Evolutionary conservation across 2,329 filamentous ascomycete species (phyloP).

Genomic region (Stemphylium vesicarium): DNA sequence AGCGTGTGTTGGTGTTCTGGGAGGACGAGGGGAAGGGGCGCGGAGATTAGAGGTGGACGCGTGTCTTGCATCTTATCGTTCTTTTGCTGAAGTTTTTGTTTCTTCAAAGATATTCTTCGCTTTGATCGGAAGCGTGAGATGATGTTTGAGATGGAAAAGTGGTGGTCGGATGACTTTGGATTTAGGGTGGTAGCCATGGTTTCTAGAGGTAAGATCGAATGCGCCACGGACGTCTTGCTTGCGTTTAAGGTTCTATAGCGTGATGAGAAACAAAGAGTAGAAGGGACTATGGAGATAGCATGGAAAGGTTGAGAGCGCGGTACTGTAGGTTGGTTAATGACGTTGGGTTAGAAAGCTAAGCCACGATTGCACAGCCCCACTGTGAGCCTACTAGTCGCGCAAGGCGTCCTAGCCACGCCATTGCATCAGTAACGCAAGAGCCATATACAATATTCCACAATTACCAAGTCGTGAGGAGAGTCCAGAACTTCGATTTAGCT

Average conservation of each 20-base stretch:
- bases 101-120: conserved; percentile 5
- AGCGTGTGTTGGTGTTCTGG: conserved; percentile 41
- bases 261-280: neutral
- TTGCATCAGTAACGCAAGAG: neutral
- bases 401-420: conserved; percentile 5
- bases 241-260: too few relatives aligned
- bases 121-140: conserved; percentile 37
- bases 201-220: neutral
- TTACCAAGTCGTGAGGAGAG: neutral
- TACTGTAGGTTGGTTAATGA: conserved; percentile 3
- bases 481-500: neutral
- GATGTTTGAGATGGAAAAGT: conserved; percentile 39
- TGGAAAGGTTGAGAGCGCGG: neutral
- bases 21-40: conserved; percentile 40
- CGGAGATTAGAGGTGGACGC: conserved; percentile 29
- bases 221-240: neutral
- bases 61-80: conserved; percentile 14
- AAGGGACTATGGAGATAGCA: neutral
- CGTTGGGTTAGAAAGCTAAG: conserved; percentile 17
- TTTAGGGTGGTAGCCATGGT: conserved; percentile 30
- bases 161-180: conserved; percentile 17
- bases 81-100: neutral
- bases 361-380: conserved; percentile 34
- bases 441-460: neutral
- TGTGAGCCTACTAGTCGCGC: conserved; percentile 5